phyloP scores from a whole-genome alignment of 192 early-diverging fungal genomes.

The Backusella parvicylindrica region DNA sequence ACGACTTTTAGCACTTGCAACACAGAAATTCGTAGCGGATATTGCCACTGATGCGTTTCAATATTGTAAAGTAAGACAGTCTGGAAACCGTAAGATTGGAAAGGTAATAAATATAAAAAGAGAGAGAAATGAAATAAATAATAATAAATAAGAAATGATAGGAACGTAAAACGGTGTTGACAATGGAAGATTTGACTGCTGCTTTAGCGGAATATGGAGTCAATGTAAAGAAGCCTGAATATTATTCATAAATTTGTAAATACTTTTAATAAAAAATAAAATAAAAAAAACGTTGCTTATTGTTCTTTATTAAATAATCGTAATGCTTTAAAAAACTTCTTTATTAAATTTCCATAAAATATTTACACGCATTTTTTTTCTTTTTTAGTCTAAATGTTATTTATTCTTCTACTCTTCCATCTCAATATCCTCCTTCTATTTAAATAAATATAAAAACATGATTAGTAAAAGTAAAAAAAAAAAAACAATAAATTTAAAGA shows the following conservation, averaged over 20 bases:
- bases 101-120: constrained; percentile 16
- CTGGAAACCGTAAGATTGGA: constrained; percentile 45
- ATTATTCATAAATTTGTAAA: constrained; percentile 58
- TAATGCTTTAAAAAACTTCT: background rate
- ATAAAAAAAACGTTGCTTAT: too few species aligned
- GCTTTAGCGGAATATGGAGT: constrained; percentile 92
- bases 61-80: constrained; percentile 74
- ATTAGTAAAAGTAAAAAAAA: background rate
- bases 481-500: background rate
- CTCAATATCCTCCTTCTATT: constrained; percentile 16
- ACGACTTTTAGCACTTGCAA: constrained; percentile 73
- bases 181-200: constrained; percentile 88
- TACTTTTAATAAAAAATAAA: too few species aligned
- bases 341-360: background rate
- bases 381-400: background rate
- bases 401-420: constrained; percentile 12
- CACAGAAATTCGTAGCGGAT: constrained; percentile 85
- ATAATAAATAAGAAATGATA: constrained; percentile 31
- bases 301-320: background rate
- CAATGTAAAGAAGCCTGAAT: constrained; percentile 94
- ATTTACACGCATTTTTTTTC: background rate
- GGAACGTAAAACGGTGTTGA: constrained; percentile 85
- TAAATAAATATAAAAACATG: too few species aligned
- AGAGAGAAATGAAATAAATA: background rate
- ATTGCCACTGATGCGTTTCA: constrained; percentile 85